Evolutionary conservation across 2,329 filamentous ascomycete genomes (phyloP).

Genomic region (Diplodia seriata): DNA sequence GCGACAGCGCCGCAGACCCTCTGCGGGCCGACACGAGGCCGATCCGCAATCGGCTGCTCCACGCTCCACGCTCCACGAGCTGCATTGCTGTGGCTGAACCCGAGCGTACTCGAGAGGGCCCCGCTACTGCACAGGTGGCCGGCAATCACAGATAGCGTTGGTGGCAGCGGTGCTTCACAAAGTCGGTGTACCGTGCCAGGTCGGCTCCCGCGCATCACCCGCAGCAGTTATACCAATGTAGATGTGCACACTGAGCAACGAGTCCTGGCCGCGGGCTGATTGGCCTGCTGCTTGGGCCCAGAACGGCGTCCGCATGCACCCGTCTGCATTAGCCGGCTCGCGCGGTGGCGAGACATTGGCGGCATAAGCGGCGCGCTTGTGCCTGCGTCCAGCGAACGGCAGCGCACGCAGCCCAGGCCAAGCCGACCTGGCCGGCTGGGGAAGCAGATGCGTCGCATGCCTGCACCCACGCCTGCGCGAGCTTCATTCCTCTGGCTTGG

Average conservation of each 20-base stretch:
- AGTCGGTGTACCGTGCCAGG: constrained; percentile 25
- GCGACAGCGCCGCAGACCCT: constrained; percentile 24
- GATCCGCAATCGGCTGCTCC: constrained; percentile 27
- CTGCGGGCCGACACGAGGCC: constrained; percentile 31
- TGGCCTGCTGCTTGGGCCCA: constrained; percentile 20
- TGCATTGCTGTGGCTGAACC: constrained; percentile 12
- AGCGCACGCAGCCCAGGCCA: constrained; percentile 11
- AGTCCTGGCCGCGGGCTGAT: constrained; percentile 18
- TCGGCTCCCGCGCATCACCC: not conserved
- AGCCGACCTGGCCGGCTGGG: not conserved
- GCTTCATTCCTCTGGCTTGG: constrained; percentile 8
- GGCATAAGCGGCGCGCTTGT: constrained; percentile 13
- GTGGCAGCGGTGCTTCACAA: not conserved
- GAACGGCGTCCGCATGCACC: constrained; percentile 25
- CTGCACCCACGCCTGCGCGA: not conserved
- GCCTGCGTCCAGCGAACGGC: constrained; percentile 31
- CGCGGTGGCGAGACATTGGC: constrained; percentile 31
- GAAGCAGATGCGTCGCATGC: constrained; percentile 27
- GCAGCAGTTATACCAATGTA: constrained; percentile 17
- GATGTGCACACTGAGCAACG: not conserved
- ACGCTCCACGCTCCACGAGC: constrained; percentile 12
- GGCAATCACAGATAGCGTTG: constrained; percentile 9
- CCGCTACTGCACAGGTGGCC: constrained; percentile 19
- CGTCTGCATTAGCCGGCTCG: constrained; percentile 29
- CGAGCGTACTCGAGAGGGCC: not conserved